Base-by-base conservation (phyloP, 1,284 basidiomycete genomes). In the Leccinum holopus region DNA sequence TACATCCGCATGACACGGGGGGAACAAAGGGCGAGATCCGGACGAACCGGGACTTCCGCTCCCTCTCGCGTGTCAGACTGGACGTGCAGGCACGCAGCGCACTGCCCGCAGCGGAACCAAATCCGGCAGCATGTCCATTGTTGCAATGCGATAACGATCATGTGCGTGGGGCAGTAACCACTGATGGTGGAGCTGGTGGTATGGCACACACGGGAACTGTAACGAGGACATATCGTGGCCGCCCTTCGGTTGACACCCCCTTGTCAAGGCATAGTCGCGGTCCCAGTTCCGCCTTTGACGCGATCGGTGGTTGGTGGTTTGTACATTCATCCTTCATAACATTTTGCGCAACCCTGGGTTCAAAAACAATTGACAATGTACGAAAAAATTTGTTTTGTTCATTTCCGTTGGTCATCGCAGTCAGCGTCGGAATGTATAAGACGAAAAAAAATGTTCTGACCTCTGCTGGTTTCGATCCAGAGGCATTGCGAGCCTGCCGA, bases 351-450 rank as follows among this genome's bases (percentile, higher is more conserved):
- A 63, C 57, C 69, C 69, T 18, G 18, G 64, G 62, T 55, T 37
- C 14, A 21, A 49, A 49, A 49, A 49, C 47, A 12, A 47, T 47
- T 47, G 55, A 69, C 61, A 55, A 63, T 57, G 57, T 35, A 52
- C 33, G 55, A 69, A 70, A 74, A 73, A 71, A 63, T 33, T 70
- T 69, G 61, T 69, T 72, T 60, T n/a, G 21, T 70, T 70, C 72
- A 70, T 70, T 74, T 70, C 69, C 69, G 72, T 28, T 55, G 54
- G 18, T 64, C 61, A 70, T 70, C 66, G 61, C 25, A 58, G 59
- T 72, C 62, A 28, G 41, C 57, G 53, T 55, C 63, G 67, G 71
- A 73, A 72, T 68, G 21, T 49, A 49, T 49, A 49, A 49, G 47
- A 49, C 47, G 47, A 49, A 49, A 41, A 72, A 41, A 72, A 69